phyloP scores from a whole-genome alignment of 352 stramenopile genomes.

The Phytophthora rubi region DNA sequence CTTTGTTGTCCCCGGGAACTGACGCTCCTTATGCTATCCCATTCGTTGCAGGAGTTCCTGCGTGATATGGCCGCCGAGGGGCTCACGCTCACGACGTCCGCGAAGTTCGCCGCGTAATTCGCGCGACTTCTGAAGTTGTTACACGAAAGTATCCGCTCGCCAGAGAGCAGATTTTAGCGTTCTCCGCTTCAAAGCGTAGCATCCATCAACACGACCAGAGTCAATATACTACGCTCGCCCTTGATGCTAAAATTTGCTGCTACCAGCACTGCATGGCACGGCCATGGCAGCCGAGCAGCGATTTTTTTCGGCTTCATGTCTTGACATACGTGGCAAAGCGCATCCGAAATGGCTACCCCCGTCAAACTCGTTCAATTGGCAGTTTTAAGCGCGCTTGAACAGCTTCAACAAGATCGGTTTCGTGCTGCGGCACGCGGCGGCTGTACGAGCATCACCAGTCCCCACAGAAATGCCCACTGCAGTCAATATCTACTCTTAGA shows the following conservation, averaged over 20 bases:
- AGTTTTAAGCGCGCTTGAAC: constrained; percentile 42
- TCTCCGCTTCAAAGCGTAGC: not conserved
- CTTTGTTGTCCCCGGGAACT: constrained; percentile 11
- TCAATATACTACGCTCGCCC: not conserved
- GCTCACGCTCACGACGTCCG: constrained; percentile 66
- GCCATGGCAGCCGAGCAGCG: constrained; percentile 5
- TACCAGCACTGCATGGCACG: not conserved
- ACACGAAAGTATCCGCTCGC: not conserved
- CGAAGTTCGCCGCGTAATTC: constrained; percentile 44
- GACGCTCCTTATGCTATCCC: not conserved
- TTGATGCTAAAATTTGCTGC: constrained; percentile 22
- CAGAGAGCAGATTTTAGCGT: not conserved
- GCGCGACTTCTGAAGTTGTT: not conserved
- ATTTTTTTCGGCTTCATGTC: not conserved
- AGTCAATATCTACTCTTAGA: not conserved
- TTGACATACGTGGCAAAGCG: constrained; percentile 23
- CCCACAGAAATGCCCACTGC: not conserved
- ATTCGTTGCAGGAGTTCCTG: constrained; percentile 54
- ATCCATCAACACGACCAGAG: not conserved
- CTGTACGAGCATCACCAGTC: not conserved
- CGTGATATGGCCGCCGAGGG: constrained; percentile 67
- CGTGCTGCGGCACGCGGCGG: not conserved
- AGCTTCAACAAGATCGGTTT: constrained; percentile 29
- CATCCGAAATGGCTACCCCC: constrained; percentile 29
- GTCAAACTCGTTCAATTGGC: constrained; percentile 15